These are phyloP conservation scores for Moricandia arvensis DNA, from an alignment of 345 rosid species.

Conservation along the genomic window DNA sequence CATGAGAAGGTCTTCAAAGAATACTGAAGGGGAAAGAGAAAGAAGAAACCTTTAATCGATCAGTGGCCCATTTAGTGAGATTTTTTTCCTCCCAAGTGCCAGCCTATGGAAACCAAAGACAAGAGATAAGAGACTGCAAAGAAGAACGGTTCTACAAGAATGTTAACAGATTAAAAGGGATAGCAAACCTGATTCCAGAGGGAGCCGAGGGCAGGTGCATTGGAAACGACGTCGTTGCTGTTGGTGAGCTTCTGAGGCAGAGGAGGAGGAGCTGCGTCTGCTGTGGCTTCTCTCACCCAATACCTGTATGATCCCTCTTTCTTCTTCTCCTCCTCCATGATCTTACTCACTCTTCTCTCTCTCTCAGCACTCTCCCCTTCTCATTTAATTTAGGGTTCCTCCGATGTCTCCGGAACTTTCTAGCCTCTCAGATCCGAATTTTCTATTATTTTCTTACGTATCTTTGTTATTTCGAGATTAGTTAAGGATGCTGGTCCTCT, in stretches of 20 bases:
- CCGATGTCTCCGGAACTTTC: slow-evolving; percentile 40
- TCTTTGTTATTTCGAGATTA: slow-evolving; percentile 2
- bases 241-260: slow-evolving; percentile 59
- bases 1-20: not conserved
- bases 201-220: slow-evolving; percentile 60
- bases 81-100: slow-evolving; percentile 98
- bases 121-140: not conserved
- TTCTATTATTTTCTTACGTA: slow-evolving; percentile 15
- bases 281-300: slow-evolving; percentile 75
- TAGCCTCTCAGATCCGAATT: slow-evolving; percentile 19
- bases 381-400: slow-evolving; percentile 35
- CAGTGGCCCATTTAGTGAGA: slow-evolving; percentile 77
- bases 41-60: slow-evolving; percentile 66
- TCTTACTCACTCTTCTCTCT: not conserved
- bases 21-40: not conserved
- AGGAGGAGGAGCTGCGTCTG: slow-evolving; percentile 83
- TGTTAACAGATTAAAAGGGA: not conserved
- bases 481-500: not conserved
- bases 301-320: slow-evolving; percentile 61
- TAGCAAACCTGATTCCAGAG: slow-evolving; percentile 69
- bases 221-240: slow-evolving; percentile 36
- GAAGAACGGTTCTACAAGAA: not conserved
- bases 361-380: slow-evolving; percentile 11
- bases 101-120: slow-evolving; percentile 47
- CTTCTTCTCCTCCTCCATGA: slow-evolving; percentile 45